Evolutionary conservation across 257 asterid species (phyloP), one percentile per base, ranked within the genome.

Genomic region (Penstemon eatonii): DNA sequence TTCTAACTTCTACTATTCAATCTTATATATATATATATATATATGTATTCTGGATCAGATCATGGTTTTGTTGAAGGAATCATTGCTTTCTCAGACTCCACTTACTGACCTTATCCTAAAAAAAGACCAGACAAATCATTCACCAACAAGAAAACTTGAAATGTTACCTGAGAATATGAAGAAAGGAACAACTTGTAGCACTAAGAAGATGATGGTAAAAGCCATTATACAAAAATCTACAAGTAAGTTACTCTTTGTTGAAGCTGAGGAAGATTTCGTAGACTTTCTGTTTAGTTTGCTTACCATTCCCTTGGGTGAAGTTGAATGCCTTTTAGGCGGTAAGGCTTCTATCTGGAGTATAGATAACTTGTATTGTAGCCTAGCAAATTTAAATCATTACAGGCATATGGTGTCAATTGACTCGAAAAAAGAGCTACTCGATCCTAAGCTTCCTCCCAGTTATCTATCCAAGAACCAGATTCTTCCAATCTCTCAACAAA

Each of bases 261-360:
- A 55, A 36, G 70, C 73, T 0, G 60, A 54, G 7, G 75, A 51
- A 0, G 76, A 75, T 18, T 79, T 79, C 12, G 49, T 68, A 0
- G 62, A 68, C 2, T 65, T 71, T 3, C 74, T 75, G 0, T 75
- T 72, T 19, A 64, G 71, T 18, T 42, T 75, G 41, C 76, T 68
- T 0, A 36, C 52, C 3, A 65, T 79, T 10, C 68, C 84, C 3
- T 38, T 79, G 0, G 78, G 71, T 0, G 46, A 52, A 13, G 76
- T 54, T 18, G 64, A 25, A 15, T 36, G 8, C 13, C 78, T 71
- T 25, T 46, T 67, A 18, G 12, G 19, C 25, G 5, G 36, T 4
- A 71, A 59, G 9, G 50, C 66, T 51, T 4, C 47, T 2, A 44
- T 75, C 0, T 38, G 60, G 8, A 51, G 25, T 37, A n/a, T 67